A percentile compares a stretch with the other conserved stretches of the same genome.
Evolutionary conservation across 2,329 filamentous ascomycete species (phyloP).

Genomic region (Penicillium sp.): DNA sequence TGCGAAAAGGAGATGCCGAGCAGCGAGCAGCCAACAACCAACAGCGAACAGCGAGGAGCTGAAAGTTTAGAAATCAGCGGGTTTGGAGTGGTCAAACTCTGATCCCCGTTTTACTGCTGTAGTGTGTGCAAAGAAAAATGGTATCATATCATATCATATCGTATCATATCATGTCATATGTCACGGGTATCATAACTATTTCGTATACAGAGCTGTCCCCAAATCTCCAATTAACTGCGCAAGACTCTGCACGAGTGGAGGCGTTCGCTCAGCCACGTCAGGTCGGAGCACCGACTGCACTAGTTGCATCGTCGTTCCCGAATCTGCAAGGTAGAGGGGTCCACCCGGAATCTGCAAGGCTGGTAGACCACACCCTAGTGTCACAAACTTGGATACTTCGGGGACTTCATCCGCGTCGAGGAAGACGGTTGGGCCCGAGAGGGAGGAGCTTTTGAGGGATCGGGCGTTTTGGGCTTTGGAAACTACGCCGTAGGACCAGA

Average conservation of each 20-base stretch:
- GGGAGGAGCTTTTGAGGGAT: conserved; percentile 28
- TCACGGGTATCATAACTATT: conserved; percentile 10
- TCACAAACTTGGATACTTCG: conserved; percentile 61
- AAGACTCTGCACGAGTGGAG: conserved; percentile 70
- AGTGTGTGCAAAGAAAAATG: neutral
- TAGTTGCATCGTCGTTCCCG: conserved; percentile 62
- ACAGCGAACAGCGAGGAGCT: neutral
- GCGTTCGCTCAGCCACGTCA: conserved; percentile 57
- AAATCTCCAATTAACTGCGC: conserved; percentile 59
- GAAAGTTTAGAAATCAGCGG: neutral
- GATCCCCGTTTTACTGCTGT: neutral
- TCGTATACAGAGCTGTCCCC: conserved; percentile 17
- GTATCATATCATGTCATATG: conserved; percentile 7
- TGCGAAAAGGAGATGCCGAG: neutral
- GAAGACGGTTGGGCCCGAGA: conserved; percentile 45
- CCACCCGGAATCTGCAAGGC: conserved; percentile 50
- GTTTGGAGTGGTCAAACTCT: neutral
- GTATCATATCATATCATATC: neutral
- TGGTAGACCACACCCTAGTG: conserved; percentile 59
- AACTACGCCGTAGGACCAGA: conserved; percentile 72
- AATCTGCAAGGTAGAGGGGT: conserved; percentile 54
- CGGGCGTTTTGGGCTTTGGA: conserved; percentile 47
- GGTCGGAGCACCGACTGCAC: conserved; percentile 60
- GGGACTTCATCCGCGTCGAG: conserved; percentile 62
- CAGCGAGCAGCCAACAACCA: too few relatives aligned